phyloP scores from a whole-genome alignment of 106 monocot genomes.

The Phalaenopsis aphrodite region DNA sequence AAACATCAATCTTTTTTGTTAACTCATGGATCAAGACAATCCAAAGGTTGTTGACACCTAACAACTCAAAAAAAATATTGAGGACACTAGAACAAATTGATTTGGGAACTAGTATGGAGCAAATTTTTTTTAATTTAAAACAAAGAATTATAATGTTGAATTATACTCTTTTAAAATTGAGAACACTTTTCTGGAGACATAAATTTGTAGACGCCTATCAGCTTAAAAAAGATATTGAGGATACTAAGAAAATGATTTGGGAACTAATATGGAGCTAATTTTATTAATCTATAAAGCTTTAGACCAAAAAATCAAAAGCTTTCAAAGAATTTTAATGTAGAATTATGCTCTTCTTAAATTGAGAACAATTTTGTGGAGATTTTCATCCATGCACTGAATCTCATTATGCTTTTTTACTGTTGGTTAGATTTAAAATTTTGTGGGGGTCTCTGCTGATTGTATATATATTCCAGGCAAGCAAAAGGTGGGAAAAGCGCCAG shows the following conservation, averaged over 20 bases:
- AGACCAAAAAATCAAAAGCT: background rate
- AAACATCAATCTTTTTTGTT: no score
- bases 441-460: background rate
- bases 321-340: background rate
- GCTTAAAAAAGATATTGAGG: no score
- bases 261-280: background rate
- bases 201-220: no score
- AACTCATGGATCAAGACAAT: no score
- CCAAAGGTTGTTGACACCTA: no score
- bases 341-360: background rate
- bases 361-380: background rate
- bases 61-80: no score
- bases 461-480: slow-evolving; percentile 34
- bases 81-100: background rate
- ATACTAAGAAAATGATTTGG: no score
- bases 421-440: background rate
- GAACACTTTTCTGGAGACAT: background rate
- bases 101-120: background rate
- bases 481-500: slow-evolving; percentile 88
- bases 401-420: background rate
- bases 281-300: no score
- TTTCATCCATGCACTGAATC: background rate
- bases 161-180: background rate
- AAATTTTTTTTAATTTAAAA: background rate
- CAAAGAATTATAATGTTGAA: background rate